Base-by-base conservation (phyloP, 176 grass and related monocot genomes). In the Poa annua region DNA sequence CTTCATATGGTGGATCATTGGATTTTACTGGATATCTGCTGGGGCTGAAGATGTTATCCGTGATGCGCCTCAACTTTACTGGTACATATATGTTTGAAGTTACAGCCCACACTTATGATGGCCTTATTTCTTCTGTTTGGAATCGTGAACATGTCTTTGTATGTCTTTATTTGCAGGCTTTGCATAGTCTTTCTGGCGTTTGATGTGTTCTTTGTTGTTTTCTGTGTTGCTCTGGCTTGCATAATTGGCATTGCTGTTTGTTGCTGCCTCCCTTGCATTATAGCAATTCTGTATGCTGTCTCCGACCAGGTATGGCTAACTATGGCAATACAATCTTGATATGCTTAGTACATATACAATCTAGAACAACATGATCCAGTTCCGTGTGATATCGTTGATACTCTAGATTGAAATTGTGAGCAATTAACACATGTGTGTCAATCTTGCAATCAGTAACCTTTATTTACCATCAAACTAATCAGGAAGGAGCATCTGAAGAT, bases 401-500 rank as follows among this genome's bases (percentile, higher is more conserved):
- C 71, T 74, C 47, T 74, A 20, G 16, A 52, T 34, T 68, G 33
- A 52, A 52, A 52, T 11, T n/a, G 4, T 67, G 34, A 39, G 26
- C 71, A 52, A 50, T 45, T 64, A 32, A 42, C 10, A 19, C 54
- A 48, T 36, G 0, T 39, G 60, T 59, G 47, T 0, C 66, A 74
- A 39, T 82, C 34, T 66, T 86, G 66, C 29, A 67, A 75, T 55
- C 44, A 60, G 39, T 74, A 67, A 83, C 16, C 57, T 55, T 77
- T 78, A 48, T 48, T 86, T 38, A 59, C 32, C 5, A 41, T 79
- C 39, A 51, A 8, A 66, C 47, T 79, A 63, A 84, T 72, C 83
- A 98, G 96, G 96, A 93, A 90, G 96, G 96, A 38, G 96, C 96
- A 48, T 90, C 93, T 81, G 96, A 98, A 64, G 96, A 92, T 80